phyloP scores from a whole-genome alignment of 2,329 filamentous ascomycete species.

The Colletotrichum higginsianum region DNA sequence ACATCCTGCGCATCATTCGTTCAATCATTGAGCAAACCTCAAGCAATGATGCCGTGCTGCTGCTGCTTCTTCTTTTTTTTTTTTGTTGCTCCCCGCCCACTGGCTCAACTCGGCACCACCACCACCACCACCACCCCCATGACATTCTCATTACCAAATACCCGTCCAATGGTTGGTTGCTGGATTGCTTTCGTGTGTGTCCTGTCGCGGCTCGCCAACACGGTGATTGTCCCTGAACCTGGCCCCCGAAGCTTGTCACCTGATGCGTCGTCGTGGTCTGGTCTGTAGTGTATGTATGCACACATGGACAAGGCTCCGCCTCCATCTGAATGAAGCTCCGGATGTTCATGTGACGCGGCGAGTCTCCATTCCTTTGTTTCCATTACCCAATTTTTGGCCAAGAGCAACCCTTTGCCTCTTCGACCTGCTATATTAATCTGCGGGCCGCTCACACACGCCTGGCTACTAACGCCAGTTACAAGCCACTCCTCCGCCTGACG shows the following conservation, averaged over 20 bases:
- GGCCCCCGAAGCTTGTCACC: slow-evolving; percentile 35
- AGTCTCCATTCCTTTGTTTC: slow-evolving; percentile 61
- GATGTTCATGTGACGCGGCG: slow-evolving; percentile 55
- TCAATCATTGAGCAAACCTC: slow-evolving; percentile 22
- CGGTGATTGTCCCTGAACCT: slow-evolving; percentile 18
- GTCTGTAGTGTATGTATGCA: slow-evolving; percentile 22
- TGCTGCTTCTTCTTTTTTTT: too few relatives aligned
- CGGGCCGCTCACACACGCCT: slow-evolving; percentile 40
- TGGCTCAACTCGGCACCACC: slow-evolving; percentile 25
- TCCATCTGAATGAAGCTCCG: slow-evolving; percentile 41
- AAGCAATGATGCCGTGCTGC: slow-evolving; percentile 32
- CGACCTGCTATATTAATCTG: slow-evolving; percentile 42
- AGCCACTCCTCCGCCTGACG: slow-evolving; percentile 27
- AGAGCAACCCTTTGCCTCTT: slow-evolving; percentile 43
- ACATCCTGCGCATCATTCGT: slow-evolving; percentile 25
- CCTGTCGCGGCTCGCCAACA: neutral
- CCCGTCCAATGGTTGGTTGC: slow-evolving; percentile 50
- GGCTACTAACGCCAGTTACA: slow-evolving; percentile 23
- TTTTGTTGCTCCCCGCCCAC: slow-evolving; percentile 19
- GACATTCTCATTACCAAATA: slow-evolving; percentile 58
- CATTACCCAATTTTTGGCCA: slow-evolving; percentile 62
- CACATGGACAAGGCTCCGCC: slow-evolving; percentile 36
- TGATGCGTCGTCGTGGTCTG: slow-evolving; percentile 11
- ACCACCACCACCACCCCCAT: slow-evolving; percentile 35
- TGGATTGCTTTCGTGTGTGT: slow-evolving; percentile 26